Base-by-base conservation (phyloP, 768 basidiomycete species). In the Rhodotorula taiwanensis region DNA sequence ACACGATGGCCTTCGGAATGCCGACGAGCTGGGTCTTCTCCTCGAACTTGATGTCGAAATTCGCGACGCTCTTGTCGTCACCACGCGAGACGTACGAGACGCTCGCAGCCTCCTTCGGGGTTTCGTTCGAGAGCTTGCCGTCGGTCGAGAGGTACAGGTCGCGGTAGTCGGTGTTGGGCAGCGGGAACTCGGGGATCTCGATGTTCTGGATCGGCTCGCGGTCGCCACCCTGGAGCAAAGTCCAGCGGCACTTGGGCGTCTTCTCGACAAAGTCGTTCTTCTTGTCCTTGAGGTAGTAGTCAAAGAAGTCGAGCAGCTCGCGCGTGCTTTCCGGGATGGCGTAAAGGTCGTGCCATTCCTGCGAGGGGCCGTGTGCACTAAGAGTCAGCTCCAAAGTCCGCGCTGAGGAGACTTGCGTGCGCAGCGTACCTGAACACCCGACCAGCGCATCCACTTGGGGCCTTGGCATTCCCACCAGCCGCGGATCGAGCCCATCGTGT, bases 311-410 rank as follows among this genome's bases (percentile, higher is more conserved):
- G 33, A 42, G 48, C 31, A 70, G 48, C 34, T 70, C 69, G 33
- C 60, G 47, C 41, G 55, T 30, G 6, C 51, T 31, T 54, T 66
- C 43, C 13, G 30, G 39, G 28, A 54, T 28, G 11, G 27, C 45
- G 61, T 66, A 67, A 14, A 70, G 54, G 48, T 64, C 62, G 47
- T 57, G 61, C 69, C 69, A 70, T 54, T 70, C 69, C 60, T 70
- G 65, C 5, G 23, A 36, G 13, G 25, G 3, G 28, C 10, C 3
- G 8, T 18, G n/a, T 23, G 33, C 30, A 55, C n/a, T 18, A 23
- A 8, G 33, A 31, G n/a, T 14, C 31, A 31, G 44, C 47, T 18
- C 23, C 21, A 3, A 30, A 31, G n/a, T n/a, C n/a, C n/a, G n/a
- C n/a, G n/a, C n/a, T n/a, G 14, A 41, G 31, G 23, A 34, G 23